Percentiles rank a stretch among this genome's conserved stretches.
Conservation (phyloP, 192 early-diverging fungal genomes). For the Allomyces macrogynus region DNA sequence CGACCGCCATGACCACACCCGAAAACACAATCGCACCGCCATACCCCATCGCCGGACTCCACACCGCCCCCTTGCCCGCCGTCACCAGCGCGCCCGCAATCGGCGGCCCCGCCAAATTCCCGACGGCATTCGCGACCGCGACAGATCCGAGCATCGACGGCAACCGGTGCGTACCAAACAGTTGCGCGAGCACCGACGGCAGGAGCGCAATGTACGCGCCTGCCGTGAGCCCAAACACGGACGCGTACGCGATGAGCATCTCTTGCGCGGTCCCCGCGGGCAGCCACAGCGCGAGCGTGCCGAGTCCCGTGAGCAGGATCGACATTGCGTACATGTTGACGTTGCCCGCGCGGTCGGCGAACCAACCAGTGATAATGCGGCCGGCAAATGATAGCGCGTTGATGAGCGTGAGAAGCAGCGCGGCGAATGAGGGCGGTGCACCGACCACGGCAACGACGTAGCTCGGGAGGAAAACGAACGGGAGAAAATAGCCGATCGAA, state of each 20-base stretch:
- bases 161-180: neutral
- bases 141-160: neutral
- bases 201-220: neutral
- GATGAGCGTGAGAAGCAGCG: slow-evolving; percentile 10
- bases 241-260: neutral
- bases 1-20: neutral
- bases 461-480: slow-evolving; percentile 21
- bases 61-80: neutral
- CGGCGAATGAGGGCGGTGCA: slow-evolving; percentile 17
- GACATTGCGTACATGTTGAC: slow-evolving; percentile 33
- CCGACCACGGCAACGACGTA: slow-evolving; percentile 16
- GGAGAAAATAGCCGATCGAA: slow-evolving; percentile 15
- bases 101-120: neutral
- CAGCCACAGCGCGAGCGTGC: slow-evolving; percentile 27
- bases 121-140: neutral
- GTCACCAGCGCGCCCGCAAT: neutral
- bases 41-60: neutral
- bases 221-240: neutral
- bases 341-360: slow-evolving; percentile 15
- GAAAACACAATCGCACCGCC: neutral
- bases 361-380: slow-evolving; percentile 15
- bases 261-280: slow-evolving; percentile 3
- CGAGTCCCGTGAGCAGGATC: slow-evolving; percentile 15
- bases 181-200: neutral
- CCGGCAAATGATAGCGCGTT: slow-evolving; percentile 39